Percentiles rank a stretch among this genome's conserved stretches.
phyloP scores from a whole-genome alignment of 1,284 basidiomycete genomes.

The Trichosporon sp. region DNA sequence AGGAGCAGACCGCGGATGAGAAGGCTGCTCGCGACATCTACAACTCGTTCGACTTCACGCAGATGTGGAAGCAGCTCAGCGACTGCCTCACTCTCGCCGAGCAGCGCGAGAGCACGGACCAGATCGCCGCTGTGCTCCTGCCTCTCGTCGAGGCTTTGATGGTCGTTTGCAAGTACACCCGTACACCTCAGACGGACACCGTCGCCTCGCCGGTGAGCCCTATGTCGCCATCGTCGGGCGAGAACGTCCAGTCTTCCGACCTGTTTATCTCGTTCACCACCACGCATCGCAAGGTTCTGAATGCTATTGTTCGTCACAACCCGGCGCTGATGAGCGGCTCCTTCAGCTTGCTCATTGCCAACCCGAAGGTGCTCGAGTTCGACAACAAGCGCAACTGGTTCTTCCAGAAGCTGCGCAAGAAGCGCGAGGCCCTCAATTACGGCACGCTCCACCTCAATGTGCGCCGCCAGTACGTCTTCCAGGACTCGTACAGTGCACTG shows the following conservation, averaged over 20 bases:
- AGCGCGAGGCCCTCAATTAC: conserved; percentile 66
- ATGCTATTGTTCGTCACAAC: conserved; percentile 96
- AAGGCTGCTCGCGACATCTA: conserved; percentile 74
- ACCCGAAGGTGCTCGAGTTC: conserved; percentile 95
- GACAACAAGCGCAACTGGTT: conserved; percentile 99
- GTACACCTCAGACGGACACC: background rate
- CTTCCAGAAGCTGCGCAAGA: conserved; percentile 88
- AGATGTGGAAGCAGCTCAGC: conserved; percentile 78
- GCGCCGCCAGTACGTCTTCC: conserved; percentile 87
- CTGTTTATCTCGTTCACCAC: conserved; percentile 93
- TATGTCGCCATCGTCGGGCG: conserved; percentile 50
- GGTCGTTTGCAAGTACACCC: conserved; percentile 89
- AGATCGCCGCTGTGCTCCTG: conserved; percentile 81
- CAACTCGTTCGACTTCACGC: conserved; percentile 77
- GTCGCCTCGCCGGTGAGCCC: conserved; percentile 52
- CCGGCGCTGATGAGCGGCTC: conserved; percentile 97
- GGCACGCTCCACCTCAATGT: conserved; percentile 86
- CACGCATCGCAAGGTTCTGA: conserved; percentile 87
- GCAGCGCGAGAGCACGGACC: conserved; percentile 70
- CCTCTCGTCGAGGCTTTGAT: conserved; percentile 92
- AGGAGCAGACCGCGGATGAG: conserved; percentile 56
- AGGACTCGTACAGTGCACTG: conserved; percentile 92
- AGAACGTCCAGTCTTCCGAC: conserved; percentile 54
- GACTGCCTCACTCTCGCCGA: conserved; percentile 79
- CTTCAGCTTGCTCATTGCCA: conserved; percentile 92